These are phyloP conservation scores for Cordyceps farinosa DNA, from an alignment of 2,329 filamentous ascomycete species.

Conservation along the genomic window DNA sequence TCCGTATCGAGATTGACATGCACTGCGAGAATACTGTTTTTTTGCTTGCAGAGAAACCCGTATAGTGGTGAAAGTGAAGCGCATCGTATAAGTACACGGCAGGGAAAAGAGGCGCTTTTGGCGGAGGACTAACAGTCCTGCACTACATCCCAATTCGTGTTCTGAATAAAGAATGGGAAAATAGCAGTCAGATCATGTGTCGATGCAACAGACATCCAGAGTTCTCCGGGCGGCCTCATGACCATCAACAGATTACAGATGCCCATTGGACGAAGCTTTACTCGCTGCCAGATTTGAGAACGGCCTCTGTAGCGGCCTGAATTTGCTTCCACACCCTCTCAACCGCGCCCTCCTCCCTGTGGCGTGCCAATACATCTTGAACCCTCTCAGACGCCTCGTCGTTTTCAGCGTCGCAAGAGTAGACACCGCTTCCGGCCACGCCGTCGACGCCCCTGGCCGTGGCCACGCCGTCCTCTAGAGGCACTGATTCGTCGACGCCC, in stretches of 20 bases:
- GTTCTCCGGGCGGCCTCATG: too few species aligned
- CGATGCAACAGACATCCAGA: too few species aligned
- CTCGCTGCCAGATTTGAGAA: neutral
- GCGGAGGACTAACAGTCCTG: neutral
- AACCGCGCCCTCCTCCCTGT: neutral
- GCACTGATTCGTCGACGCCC: neutral
- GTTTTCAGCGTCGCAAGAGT: neutral
- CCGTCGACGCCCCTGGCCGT: neutral
- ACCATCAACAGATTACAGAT: neutral
- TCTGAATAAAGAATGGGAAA: neutral
- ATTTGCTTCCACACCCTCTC: constrained; percentile 1
- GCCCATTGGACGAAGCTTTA: neutral
- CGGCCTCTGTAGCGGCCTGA: neutral
- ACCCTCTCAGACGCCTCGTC: neutral
- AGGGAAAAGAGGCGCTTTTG: neutral
- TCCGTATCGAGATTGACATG: too few species aligned
- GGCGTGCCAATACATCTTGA: neutral
- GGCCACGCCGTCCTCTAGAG: neutral
- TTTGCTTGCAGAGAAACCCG: neutral
- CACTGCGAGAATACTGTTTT: neutral
- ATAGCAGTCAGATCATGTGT: too few species aligned
- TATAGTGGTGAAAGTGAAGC: neutral
- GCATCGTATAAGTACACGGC: neutral
- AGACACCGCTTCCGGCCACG: neutral
- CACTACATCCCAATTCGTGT: too few species aligned